Base-by-base conservation (phyloP, 2,329 filamentous ascomycete species). In the Corinectria fuckeliana region DNA sequence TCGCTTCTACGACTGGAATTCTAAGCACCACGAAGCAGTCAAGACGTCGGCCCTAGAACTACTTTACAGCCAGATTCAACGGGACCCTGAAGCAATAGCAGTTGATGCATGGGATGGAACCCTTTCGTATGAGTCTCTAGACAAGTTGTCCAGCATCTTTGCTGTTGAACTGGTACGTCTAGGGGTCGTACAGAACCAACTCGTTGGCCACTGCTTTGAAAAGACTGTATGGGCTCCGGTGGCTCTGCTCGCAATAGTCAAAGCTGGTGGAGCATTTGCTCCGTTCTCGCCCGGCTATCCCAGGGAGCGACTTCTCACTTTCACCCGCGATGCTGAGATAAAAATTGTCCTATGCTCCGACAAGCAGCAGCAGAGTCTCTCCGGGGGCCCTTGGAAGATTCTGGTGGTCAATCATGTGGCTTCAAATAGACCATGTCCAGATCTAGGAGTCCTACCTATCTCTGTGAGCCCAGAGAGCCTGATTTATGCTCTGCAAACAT, bases 401-500 rank as follows among this genome's bases (percentile, higher is more conserved):
- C 20, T 39, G 36, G 36, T 39, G 16, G 36, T 39, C 16, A 20
- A 39, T 16, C 16, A 10, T 39, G 36, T 20, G 16, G 8, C n/a
- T 39, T 39, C 36, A 20, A 39, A 39, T 21, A 18, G 36, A n/a
- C 36, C 36, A 39, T 13, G 18, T 39, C 16, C 36, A 39, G 36
- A 20, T 39, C 36, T 16, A 39, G 36, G 36, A 39, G 36, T 39
- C 36, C 36, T 39, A 39, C 36, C 16, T 39, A n/a, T 39, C 20
- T 39, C 36, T 39, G 36, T 39, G 36, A 39, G 36, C 20, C 36
- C 36, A 16, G 36, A 39, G 36, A 39, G 36, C 36, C 36, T 39
- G 36, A 39, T 39, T 39, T 39, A 39, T 82, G 60, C 80, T 84
- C 64, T 85, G 84, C 68, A 86, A 39, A 39, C 83, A 11, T 85